Base-by-base conservation (phyloP, 2,329 filamentous ascomycete species). In the Fusarium stilboides region DNA sequence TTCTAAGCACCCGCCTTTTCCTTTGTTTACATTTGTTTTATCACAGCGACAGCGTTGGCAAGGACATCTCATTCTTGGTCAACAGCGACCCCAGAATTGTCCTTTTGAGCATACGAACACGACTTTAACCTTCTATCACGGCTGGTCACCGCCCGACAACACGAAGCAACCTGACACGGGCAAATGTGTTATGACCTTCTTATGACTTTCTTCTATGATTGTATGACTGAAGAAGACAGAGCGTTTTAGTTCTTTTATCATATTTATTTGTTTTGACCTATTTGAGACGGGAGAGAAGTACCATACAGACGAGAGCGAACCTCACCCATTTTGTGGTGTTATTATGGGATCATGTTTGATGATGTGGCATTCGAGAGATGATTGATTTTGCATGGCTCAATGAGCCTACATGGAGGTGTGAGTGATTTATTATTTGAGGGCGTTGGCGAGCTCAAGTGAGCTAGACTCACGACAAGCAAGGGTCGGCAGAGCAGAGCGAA, bases 11-110 rank as follows among this genome's bases (percentile, higher is more conserved):
- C 57, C 49, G 43, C 40, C 45, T 72, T 75, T 76, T 79, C 74
- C 70, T 75, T 78, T 75, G 69, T 76, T 71, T 62, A 51, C 70
- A 62, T 62, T 65, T 74, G 66, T 75, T 77, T 76, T 76, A 75
- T 76, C 77, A 81, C 78, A 82, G 81, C 81, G 81, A 80, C 76
- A 80, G 81, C 81, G 81, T 83, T 82, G 77, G 77, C 78, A 79
- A 79, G 77, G 79, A 77, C 77, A 40, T 49, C 76, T 71, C 54
- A 62, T 74, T 75, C 75, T 76, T 76, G 70, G 69, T 79, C 72
- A 74, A 75, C 73, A 71, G 71, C 68, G 68, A 73, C 57, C 70
- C 57, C 64, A 62, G 59, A 63, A 58, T 70, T 73, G 68, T 68
- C 64, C 61, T 69, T 74, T 68, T 65, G 68, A 75, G 62, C 65